These are phyloP conservation scores for Myxozyma kluyveri DNA, from an alignment of 805 yeast genomes.

Conservation along the genomic window DNA sequence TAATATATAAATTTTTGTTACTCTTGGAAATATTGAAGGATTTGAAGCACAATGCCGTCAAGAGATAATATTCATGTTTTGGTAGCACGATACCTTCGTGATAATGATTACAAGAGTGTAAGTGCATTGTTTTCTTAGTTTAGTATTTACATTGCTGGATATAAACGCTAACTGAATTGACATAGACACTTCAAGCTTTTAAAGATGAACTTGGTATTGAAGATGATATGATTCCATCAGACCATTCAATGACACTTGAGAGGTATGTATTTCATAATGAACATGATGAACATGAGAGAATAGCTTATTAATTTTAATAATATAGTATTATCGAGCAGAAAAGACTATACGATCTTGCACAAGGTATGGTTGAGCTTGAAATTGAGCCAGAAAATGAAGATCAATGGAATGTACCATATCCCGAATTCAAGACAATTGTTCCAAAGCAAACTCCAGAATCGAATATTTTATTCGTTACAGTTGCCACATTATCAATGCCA, in stretches of 20 bases:
- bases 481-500: conserved; percentile 22
- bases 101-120: conserved; percentile 23
- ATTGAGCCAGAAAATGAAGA: conserved; percentile 15
- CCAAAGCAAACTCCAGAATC: conserved; percentile 22
- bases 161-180: neutral
- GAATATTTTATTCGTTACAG: conserved; percentile 26
- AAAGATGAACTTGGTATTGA: conserved; percentile 28
- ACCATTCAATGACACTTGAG: conserved; percentile 28
- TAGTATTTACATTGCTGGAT: neutral
- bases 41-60: conserved; percentile 32
- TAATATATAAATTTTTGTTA: neutral
- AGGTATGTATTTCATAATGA: no score
- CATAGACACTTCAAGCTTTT: conserved; percentile 25
- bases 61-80: conserved; percentile 31
- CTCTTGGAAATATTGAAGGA: no score
- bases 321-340: conserved; percentile 29
- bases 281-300: neutral
- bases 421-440: conserved; percentile 18
- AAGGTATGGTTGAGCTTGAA: conserved; percentile 15
- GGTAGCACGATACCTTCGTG: conserved; percentile 31
- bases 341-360: conserved; percentile 23
- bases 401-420: conserved; percentile 24
- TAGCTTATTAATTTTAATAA: neutral
- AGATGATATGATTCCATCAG: conserved; percentile 30
- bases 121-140: neutral